These are phyloP conservation scores for Trichopus zeylanicus DNA, from an alignment of 116 monocot species.

Conservation along the genomic window DNA sequence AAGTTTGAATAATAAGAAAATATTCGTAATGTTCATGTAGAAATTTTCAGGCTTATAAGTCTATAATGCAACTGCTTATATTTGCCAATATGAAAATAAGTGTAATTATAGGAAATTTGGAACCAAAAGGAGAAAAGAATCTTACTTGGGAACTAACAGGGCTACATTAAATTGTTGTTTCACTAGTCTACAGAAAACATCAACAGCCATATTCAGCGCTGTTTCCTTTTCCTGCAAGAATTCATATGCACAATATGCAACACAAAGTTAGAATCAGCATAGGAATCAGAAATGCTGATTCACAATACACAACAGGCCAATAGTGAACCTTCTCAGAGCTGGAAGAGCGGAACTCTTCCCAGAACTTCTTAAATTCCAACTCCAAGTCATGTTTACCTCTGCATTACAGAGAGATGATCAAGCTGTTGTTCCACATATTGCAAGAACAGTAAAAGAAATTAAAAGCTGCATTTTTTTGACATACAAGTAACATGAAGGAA, in stretches of 20 bases:
- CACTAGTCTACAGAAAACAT: slow-evolving; percentile 88
- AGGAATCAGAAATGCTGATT: neutral
- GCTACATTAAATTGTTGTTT: slow-evolving; percentile 69
- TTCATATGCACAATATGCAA: neutral
- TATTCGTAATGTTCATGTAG: too few relatives aligned
- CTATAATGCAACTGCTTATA: too few relatives aligned
- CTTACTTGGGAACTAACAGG: slow-evolving; percentile 74
- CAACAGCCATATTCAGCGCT: slow-evolving; percentile 79
- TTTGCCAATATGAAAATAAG: too few relatives aligned
- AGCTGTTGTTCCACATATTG: neutral
- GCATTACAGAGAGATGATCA: slow-evolving; percentile 17
- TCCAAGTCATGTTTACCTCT: slow-evolving; percentile 88
- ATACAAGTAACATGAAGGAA: neutral
- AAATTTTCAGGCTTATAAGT: too few relatives aligned
- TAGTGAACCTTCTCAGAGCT: slow-evolving; percentile 83
- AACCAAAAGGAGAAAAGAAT: neutral
- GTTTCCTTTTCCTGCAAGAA: slow-evolving; percentile 89
- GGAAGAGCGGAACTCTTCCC: slow-evolving; percentile 99
- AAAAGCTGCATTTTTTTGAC: neutral
- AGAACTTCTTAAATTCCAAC: slow-evolving; percentile 82
- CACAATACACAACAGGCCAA: neutral
- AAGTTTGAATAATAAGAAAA: too few relatives aligned
- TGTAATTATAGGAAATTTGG: neutral
- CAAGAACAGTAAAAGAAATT: neutral
- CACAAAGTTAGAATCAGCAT: neutral